phyloP scores from a whole-genome alignment of 2,329 filamentous ascomycete genomes.

The Colletotrichum horii region DNA sequence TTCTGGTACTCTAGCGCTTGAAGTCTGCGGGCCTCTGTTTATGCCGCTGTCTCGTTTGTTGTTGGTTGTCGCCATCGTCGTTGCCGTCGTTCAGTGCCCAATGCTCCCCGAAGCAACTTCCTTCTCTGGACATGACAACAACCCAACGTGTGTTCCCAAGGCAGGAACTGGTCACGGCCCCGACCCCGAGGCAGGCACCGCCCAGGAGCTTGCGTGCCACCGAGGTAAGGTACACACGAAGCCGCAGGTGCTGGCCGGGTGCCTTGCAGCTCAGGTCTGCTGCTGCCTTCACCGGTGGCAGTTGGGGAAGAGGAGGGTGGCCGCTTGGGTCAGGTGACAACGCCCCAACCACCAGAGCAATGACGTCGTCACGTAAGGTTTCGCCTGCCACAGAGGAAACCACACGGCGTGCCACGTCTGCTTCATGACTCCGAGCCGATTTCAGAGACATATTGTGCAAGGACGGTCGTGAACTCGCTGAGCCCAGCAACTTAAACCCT shows the following conservation, averaged over 20 bases:
- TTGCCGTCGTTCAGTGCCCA: not conserved
- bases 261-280: not conserved
- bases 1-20: not conserved
- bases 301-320: not conserved
- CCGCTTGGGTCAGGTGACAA: conserved; percentile 15
- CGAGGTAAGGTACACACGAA: not conserved
- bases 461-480: not conserved
- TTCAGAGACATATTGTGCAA: conserved; percentile 2
- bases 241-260: not conserved
- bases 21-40: not conserved
- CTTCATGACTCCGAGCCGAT: conserved; percentile 16
- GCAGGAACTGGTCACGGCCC: not conserved
- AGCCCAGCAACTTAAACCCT: not conserved
- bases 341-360: conserved; percentile 12
- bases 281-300: not conserved
- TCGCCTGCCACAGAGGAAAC: conserved; percentile 19
- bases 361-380: conserved; percentile 22
- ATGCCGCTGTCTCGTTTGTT: not conserved
- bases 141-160: not conserved
- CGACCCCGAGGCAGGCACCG: not conserved
- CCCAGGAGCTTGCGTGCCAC: not conserved
- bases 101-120: not conserved
- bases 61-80: not conserved
- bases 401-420: conserved; percentile 18
- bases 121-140: not conserved